Percentiles rank a stretch among this genome's conserved stretches.
Conservation (phyloP, 352 stramenopile genomes). For the Phytophthora ramorum region DNA sequence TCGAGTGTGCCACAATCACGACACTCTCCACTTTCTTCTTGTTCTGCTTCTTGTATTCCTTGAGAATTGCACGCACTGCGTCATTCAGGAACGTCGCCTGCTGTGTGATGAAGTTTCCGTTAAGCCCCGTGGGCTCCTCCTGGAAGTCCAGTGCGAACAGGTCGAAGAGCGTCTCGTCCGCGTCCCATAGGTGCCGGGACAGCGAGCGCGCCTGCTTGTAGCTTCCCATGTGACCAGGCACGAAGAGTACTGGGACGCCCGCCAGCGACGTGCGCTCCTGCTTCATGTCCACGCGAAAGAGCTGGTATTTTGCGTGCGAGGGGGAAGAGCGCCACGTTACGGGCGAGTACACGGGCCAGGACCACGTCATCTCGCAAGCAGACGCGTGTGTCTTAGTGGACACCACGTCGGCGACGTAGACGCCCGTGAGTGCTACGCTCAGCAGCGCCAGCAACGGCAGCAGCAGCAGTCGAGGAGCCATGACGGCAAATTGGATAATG, state of each 20-base stretch:
- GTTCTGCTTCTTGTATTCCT: conserved; percentile 73
- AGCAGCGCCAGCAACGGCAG: conserved; percentile 56
- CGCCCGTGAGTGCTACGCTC: conserved; percentile 50
- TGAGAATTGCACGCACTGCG: conserved; percentile 72
- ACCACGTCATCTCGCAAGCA: conserved; percentile 88
- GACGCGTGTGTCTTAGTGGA: conserved; percentile 41
- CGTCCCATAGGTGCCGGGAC: conserved; percentile 73
- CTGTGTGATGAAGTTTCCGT: conserved; percentile 67
- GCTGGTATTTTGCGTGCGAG: conserved; percentile 68
- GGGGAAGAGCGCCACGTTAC: conserved; percentile 43
- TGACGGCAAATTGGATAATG: conserved; percentile 11
- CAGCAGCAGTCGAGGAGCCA: conserved; percentile 43
- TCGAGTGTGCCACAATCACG: conserved; percentile 85
- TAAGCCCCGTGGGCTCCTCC: conserved; percentile 76
- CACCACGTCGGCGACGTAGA: conserved; percentile 57
- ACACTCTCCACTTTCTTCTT: conserved; percentile 52
- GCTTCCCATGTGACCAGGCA: conserved; percentile 84
- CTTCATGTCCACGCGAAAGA: conserved; percentile 81
- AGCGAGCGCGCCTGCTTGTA: conserved; percentile 88
- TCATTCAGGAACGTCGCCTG: conserved; percentile 84
- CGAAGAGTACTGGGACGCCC: conserved; percentile 82
- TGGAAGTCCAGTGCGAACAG: conserved; percentile 85
- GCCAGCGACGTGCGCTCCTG: conserved; percentile 43
- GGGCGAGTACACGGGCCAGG: conserved; percentile 79
- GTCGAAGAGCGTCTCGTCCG: conserved; percentile 66